A percentile compares a stretch with the other conserved stretches of the same genome.
Conservation (phyloP, 2,329 filamentous ascomycete genomes). For the Nannizziopsis arthrosporioides region DNA sequence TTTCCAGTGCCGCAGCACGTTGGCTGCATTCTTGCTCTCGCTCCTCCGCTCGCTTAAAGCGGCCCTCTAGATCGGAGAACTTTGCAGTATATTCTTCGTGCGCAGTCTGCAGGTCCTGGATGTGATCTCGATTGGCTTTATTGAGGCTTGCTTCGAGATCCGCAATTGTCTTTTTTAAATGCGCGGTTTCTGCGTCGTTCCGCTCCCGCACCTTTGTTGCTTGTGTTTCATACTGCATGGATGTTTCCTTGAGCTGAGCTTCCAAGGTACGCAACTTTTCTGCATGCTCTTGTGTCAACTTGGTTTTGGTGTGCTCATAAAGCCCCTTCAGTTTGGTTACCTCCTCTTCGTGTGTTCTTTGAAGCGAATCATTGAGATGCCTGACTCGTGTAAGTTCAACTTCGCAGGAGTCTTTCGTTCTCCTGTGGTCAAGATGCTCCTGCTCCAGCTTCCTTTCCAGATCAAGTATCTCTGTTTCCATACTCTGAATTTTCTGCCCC, state of each 20-base stretch:
- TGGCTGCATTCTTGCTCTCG: constrained; percentile 28
- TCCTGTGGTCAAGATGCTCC: constrained; percentile 60
- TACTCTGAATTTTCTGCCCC: constrained; percentile 46
- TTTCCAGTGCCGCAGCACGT: constrained; percentile 16
- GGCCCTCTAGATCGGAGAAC: constrained; percentile 37
- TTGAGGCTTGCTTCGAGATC: constrained; percentile 41
- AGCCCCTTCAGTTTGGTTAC: constrained; percentile 44
- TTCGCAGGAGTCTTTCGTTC: constrained; percentile 47
- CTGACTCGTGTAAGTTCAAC: constrained; percentile 49
- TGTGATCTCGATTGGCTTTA: constrained; percentile 49
- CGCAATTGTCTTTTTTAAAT: constrained; percentile 49
- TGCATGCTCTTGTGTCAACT: constrained; percentile 33
- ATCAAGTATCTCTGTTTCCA: constrained; percentile 45
- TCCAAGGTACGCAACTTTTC: constrained; percentile 40
- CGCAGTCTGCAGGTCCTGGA: constrained; percentile 48
- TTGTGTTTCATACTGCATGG: constrained; percentile 31
- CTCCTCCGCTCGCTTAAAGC: constrained; percentile 36
- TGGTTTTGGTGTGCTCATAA: constrained; percentile 33
- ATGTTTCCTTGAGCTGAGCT: constrained; percentile 36
- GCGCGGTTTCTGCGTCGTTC: constrained; percentile 51
- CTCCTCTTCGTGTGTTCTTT: constrained; percentile 58
- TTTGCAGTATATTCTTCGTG: constrained; percentile 41
- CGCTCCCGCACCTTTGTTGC: constrained; percentile 29
- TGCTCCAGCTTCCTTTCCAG: constrained; percentile 51
- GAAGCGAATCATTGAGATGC: constrained; percentile 57